Percentiles rank a stretch among this genome's conserved stretches.
phyloP scores from a whole-genome alignment of 257 asterid species.

The Nicotiana noctiflora region DNA sequence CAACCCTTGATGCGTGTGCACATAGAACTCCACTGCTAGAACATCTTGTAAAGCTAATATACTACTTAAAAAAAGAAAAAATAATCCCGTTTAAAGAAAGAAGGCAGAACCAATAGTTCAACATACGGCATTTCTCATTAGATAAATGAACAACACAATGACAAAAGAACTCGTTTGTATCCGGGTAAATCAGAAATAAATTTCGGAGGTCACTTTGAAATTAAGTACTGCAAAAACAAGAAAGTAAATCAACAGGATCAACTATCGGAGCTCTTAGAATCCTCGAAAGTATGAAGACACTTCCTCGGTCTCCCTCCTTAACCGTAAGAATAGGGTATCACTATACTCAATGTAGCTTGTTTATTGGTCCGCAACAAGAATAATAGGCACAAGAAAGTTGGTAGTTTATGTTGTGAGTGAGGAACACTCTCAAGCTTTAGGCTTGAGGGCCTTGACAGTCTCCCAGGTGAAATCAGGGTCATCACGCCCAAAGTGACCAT shows the following conservation, averaged over 20 bases:
- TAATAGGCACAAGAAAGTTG: slow-evolving; percentile 8
- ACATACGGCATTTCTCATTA: slow-evolving; percentile 4
- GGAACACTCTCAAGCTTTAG: slow-evolving; percentile 34
- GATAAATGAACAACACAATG: slow-evolving; percentile 7
- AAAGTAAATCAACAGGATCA: neutral
- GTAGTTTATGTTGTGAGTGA: neutral
- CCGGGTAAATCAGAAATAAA: neutral
- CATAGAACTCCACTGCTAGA: neutral
- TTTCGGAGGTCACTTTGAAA: neutral
- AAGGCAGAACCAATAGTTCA: neutral
- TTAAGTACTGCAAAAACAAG: neutral
- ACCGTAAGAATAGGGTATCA: neutral
- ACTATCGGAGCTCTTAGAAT: neutral
- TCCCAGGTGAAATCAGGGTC: slow-evolving; percentile 72
- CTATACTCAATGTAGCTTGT: slow-evolving; percentile 19
- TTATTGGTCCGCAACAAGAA: slow-evolving; percentile 22
- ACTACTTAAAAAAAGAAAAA: neutral
- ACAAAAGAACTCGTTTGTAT: neutral
- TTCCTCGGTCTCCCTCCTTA: neutral
- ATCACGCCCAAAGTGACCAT: slow-evolving; percentile 67
- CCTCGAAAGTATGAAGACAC: neutral
- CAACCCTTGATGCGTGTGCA: neutral
- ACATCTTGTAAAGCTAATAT: neutral
- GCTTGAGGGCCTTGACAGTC: slow-evolving; percentile 58
- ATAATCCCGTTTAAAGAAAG: neutral